These are phyloP conservation scores for Trichosporon sp. DNA, from an alignment of 1,284 basidiomycete genomes.

Conservation along the genomic window DNA sequence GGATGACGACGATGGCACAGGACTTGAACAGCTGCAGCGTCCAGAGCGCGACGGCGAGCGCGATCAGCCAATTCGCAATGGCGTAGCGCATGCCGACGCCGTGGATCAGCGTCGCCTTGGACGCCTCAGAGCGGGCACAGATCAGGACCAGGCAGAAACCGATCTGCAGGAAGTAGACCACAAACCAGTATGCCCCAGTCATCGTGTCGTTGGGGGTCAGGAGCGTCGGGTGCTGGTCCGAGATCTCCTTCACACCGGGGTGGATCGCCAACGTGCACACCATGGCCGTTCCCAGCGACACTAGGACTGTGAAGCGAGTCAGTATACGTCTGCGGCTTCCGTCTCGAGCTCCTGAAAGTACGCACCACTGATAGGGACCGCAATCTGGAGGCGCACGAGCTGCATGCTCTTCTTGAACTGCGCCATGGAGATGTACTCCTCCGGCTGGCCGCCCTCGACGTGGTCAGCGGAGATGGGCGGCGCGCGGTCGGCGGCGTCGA, in stretches of 20 bases:
- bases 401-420: conserved; percentile 46
- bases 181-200: conserved; percentile 62
- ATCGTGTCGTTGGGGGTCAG: conserved; percentile 65
- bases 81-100: conserved; percentile 75
- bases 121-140: conserved; percentile 65
- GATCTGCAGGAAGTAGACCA: conserved; percentile 53
- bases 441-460: conserved; percentile 13
- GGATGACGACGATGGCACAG: conserved; percentile 42
- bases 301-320: conserved; percentile 27
- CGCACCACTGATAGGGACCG: conserved; percentile 69
- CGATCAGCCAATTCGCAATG: conserved; percentile 74
- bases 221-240: conserved; percentile 61
- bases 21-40: conserved; percentile 46
- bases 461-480: not conserved
- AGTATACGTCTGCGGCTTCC: not conserved
- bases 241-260: conserved; percentile 52
- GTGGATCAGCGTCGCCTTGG: conserved; percentile 71
- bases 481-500: not conserved
- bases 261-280: conserved; percentile 47
- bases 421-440: conserved; percentile 42
- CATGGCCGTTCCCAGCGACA: conserved; percentile 40
- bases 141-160: conserved; percentile 76
- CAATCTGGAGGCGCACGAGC: conserved; percentile 61
- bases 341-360: too few species aligned
- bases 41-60: conserved; percentile 75